Evolutionary conservation across 2,329 filamentous ascomycete species (phyloP), one percentile per base, ranked within the genome.

Genomic region (Teratosphaeria zuluensis): DNA sequence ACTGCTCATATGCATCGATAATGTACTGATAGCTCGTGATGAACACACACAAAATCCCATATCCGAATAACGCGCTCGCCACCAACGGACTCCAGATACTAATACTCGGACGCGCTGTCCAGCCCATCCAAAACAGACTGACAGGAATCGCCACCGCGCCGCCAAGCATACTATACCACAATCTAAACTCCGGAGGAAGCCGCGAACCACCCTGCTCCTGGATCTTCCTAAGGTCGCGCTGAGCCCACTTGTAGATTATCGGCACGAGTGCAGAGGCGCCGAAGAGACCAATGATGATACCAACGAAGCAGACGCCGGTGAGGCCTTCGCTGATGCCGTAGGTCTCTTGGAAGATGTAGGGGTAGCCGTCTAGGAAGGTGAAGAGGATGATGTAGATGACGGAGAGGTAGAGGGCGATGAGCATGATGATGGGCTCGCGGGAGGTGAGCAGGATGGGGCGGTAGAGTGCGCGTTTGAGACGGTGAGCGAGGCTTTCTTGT

Each of bases 51-150:
- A 53, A 48, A 3, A 48, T 53, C 4, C 78, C 79, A 61, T 77
- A 77, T 5, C 81, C 81, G 64, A 84, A 81, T 0, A 82, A 62
- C 0, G 78, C 74, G n/a, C 74, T 79, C 0, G 80, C 80, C 1
- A 70, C 68, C 2, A 84, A 73, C 0, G 78, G 77, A 19, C 75
- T 78, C 80, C 80, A 83, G 63, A 79, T 76, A 8, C 76, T 78
- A 28, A 82, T 76, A 3, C 64, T 46, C 4, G 61, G 63, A 21
- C 59, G 73, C 38, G 74, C 72, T 0, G 78, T 82, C 81, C 81
- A 84, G 0, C 76, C 81, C 70, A 84, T 80, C 81, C 81, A 84
- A 67, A 84, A 82, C 2, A 84, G 71, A 1, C 72, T 74, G 32
- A 82, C 70, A 0, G 81, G 80, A 1, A 84, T 74, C 0, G 75